Percentiles rank a stretch among this genome's conserved stretches.
phyloP scores from a whole-genome alignment of 2,329 filamentous ascomycete species.

The Albophoma yamanashiensis region DNA sequence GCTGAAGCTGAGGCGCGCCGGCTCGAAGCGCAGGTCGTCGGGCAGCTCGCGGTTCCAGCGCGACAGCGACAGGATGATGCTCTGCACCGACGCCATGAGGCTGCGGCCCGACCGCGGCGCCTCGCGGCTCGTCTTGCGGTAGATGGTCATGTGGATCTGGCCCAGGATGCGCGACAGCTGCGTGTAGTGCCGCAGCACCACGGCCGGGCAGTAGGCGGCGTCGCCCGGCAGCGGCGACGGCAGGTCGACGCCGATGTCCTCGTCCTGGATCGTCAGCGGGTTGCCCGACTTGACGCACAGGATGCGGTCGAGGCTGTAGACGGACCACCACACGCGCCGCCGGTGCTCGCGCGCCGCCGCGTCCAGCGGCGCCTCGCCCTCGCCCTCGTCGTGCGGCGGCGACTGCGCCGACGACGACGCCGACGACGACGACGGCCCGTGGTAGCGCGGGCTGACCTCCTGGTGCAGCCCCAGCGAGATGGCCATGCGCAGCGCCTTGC shows the following conservation, averaged over 20 bases:
- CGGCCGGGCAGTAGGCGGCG: constrained; percentile 30
- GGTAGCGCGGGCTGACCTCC: constrained; percentile 24
- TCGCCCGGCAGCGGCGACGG: constrained; percentile 24
- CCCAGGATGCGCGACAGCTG: constrained; percentile 41
- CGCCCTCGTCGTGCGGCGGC: background rate
- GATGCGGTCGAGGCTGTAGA: constrained; percentile 43
- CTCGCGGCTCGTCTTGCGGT: constrained; percentile 27
- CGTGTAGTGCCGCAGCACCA: constrained; percentile 40
- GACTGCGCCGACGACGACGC: background rate
- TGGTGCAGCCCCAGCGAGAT: constrained; percentile 46
- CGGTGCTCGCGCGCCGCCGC: constrained; percentile 34
- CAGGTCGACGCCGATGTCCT: constrained; percentile 32
- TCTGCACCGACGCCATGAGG: constrained; percentile 37
- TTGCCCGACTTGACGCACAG: constrained; percentile 43
- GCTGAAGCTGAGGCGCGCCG: constrained; percentile 30
- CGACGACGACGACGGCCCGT: background rate
- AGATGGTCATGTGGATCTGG: constrained; percentile 34
- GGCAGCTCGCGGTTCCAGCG: constrained; percentile 39
- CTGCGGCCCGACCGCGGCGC: constrained; percentile 31
- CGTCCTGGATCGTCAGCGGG: constrained; percentile 42
- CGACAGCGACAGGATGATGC: constrained; percentile 36
- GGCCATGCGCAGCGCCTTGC: constrained; percentile 44
- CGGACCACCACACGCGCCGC: constrained; percentile 44
- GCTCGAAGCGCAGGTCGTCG: constrained; percentile 34
- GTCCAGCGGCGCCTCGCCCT: constrained; percentile 17